Percentiles rank a stretch among this genome's conserved stretches.
Evolutionary conservation across 148 eudicot species (phyloP).

Genomic region (Bassia scoparia): DNA sequence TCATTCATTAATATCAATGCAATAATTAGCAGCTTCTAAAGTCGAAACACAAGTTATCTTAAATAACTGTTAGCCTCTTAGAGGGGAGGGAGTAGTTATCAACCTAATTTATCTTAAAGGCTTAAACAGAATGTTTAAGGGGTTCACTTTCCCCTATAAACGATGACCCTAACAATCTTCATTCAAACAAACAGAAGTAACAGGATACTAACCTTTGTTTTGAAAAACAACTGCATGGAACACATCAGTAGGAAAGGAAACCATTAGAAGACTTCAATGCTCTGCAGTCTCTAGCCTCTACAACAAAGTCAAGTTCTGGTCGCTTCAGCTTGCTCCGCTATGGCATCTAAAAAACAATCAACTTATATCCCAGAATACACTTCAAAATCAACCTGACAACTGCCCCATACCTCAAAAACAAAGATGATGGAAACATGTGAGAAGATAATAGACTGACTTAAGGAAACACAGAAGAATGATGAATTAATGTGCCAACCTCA

Average conservation of each 20-base stretch:
- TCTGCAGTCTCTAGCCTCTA: not conserved
- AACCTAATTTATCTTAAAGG: not conserved
- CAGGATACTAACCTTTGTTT: conserved; percentile 20
- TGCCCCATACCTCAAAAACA: not conserved
- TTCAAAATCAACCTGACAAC: conserved; percentile 4
- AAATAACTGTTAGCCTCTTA: not conserved
- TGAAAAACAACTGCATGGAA: not conserved
- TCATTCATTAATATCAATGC: not conserved
- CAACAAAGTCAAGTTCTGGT: conserved; percentile 2
- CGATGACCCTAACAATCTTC: not conserved
- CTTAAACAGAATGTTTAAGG: not conserved
- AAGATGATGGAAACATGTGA: not conserved
- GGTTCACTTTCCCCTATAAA: not conserved
- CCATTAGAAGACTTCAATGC: not conserved
- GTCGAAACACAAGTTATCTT: too few relatives aligned
- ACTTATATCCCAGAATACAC: not conserved
- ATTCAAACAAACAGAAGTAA: not conserved
- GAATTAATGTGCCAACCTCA: conserved; percentile 10
- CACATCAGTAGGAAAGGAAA: not conserved
- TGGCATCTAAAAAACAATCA: not conserved
- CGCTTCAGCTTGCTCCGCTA: conserved; percentile 11
- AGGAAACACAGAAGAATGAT: not conserved
- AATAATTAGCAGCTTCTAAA: too few relatives aligned
- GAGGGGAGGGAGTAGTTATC: not conserved
- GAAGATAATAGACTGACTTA: not conserved